Evolutionary conservation across 1,284 basidiomycete genomes (phyloP).

Genomic region (Dichomitus squalens): DNA sequence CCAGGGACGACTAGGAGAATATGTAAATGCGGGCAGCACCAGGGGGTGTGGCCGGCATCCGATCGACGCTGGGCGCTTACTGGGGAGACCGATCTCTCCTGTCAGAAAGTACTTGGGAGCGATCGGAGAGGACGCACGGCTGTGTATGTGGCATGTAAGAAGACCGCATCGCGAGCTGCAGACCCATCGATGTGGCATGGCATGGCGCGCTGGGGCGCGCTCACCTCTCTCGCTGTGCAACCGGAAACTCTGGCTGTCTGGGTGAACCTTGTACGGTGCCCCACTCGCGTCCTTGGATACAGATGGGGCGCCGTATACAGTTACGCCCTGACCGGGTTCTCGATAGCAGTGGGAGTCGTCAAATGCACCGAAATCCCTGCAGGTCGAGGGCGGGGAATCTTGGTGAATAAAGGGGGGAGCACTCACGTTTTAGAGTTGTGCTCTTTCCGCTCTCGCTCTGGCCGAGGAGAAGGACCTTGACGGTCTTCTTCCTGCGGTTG

Average conservation of each 20-base stretch:
- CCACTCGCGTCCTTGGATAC: neutral
- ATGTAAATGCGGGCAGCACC: neutral
- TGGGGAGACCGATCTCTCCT: neutral
- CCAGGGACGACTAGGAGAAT: too few relatives aligned
- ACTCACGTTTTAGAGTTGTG: constrained; percentile 83
- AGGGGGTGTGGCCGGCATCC: neutral
- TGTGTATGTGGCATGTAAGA: constrained; percentile 16
- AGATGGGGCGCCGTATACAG: neutral
- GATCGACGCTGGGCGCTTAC: constrained; percentile 7
- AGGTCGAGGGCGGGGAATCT: neutral
- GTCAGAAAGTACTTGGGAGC: constrained; percentile 2
- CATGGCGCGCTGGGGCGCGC: constrained; percentile 2
- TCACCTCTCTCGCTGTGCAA: constrained; percentile 11
- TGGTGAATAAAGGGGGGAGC: too few relatives aligned
- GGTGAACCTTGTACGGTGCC: constrained; percentile 17
- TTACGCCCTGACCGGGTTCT: neutral
- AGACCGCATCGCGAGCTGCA: neutral
- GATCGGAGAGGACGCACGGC: constrained; percentile 12
- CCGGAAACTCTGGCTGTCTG: neutral
- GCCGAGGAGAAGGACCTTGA: constrained; percentile 77
- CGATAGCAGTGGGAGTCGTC: neutral
- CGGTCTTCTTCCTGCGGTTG: constrained; percentile 58
- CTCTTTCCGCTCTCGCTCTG: constrained; percentile 85
- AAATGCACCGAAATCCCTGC: constrained; percentile 13
- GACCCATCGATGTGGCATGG: neutral